Evolutionary conservation across 495 filamentous ascomycete species (phyloP), one percentile per base, ranked within the genome.

Genomic region (Xylaria palmicola): DNA sequence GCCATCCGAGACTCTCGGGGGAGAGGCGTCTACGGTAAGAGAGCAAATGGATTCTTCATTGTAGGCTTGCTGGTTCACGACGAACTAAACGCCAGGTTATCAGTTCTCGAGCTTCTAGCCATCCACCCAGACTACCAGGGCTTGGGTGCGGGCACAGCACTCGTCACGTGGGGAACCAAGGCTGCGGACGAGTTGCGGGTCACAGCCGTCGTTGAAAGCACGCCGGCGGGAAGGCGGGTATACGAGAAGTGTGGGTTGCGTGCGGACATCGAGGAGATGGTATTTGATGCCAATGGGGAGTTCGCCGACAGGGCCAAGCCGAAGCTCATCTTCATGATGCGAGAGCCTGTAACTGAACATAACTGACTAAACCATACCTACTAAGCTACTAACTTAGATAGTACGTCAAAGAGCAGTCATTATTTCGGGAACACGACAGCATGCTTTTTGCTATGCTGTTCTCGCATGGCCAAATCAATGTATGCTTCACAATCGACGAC

Each of bases 161-260:
- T 85, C 1, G 69, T 83, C 4, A 36, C 68, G 17, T 86, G 82
- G 81, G 82, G 81, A 3, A 77, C 80, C 41, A 66, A 75, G 17
- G 59, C 70, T 36, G 78, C 79, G 0, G 76, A 79, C 62, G 36
- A 64, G 30, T 64, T 74, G 20, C 68, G 71, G 8, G 6, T 71
- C 4, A 55, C 66, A 61, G 65, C 65, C 5, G 32, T 70, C 12
- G 65, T 70, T 12, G 65, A 70, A 45, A 60, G 62, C n/a, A 68
- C 68, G 2, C 68, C 63, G 6, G 57, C 40, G 15, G 65, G 27
- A 37, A 53, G 65, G 34, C 57, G 57, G 22, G 20, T 66, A 9
- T 70, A 70, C 29, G 63, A 68, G 44, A 41, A 70, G 36, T 64
- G 68, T 22, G 65, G 68, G n/a, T 36, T 70, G 5, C 39, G 29